Conservation (phyloP, 306 rosid species). For the Quercus glauca region DNA sequence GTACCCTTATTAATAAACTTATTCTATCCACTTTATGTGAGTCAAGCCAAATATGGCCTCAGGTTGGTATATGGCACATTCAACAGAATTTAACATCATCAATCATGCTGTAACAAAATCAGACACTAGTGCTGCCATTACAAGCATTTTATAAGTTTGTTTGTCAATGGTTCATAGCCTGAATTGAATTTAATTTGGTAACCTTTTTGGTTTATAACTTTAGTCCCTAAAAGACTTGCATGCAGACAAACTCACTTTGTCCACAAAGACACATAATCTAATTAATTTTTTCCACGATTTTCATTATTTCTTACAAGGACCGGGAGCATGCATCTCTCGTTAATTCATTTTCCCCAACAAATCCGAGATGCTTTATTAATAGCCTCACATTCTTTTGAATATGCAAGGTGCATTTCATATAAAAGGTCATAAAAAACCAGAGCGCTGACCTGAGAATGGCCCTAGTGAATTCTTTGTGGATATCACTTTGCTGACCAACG, state of each 20-base stretch:
- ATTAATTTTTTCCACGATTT: background rate
- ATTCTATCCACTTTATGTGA: no score
- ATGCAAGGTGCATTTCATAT: no score
- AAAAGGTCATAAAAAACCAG: no score
- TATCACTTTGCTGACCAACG: constrained; percentile 39
- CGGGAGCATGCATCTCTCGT: background rate
- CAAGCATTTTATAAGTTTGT: background rate
- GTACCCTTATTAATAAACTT: no score
- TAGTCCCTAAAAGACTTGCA: background rate
- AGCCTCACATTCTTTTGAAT: no score
- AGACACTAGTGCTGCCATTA: background rate
- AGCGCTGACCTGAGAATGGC: no score
- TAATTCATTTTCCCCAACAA: background rate
- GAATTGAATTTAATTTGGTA: background rate
- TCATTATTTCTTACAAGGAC: background rate
- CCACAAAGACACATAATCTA: background rate
- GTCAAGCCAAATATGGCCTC: no score
- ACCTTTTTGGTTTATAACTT: background rate
- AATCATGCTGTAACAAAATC: background rate
- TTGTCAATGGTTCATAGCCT: background rate
- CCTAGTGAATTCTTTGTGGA: no score
- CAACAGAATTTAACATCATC: no score
- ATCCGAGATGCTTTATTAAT: no score
- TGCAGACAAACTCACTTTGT: background rate
- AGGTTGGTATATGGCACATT: no score